Evolutionary conservation across 148 eudicot species (phyloP).

Genomic region (Heliamphora exappendiculata): DNA sequence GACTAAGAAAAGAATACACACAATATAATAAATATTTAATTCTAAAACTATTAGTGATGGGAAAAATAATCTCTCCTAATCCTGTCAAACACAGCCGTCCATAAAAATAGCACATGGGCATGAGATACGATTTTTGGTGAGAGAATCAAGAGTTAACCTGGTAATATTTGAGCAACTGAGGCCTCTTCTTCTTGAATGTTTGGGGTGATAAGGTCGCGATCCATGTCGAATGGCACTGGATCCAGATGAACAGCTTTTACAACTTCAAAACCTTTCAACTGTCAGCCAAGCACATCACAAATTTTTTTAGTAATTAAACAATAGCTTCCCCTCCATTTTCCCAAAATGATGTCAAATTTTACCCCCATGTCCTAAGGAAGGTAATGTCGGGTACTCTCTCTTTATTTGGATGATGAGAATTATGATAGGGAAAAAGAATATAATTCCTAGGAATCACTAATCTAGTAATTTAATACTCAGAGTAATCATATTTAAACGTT

Average conservation of each 20-base stretch:
- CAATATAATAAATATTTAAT: too few relatives aligned
- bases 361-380: background rate
- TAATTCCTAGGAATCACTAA: too few relatives aligned
- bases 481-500: too few relatives aligned
- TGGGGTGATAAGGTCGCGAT: constrained; percentile 77
- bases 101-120: background rate
- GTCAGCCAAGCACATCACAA: constrained; percentile 25
- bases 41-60: too few relatives aligned
- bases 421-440: too few relatives aligned
- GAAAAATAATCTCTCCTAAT: background rate
- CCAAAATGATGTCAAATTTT: background rate
- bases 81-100: background rate
- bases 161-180: constrained; percentile 71
- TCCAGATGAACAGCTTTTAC: constrained; percentile 72
- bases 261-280: constrained; percentile 83
- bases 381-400: too few relatives aligned
- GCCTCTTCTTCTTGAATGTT: constrained; percentile 79
- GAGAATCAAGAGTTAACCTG: constrained; percentile 41
- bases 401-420: too few relatives aligned
- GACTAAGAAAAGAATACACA: too few relatives aligned
- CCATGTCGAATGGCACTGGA: constrained; percentile 69
- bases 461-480: too few relatives aligned
- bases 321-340: too few relatives aligned
- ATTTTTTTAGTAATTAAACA: background rate
- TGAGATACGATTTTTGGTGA: background rate